Conservation (phyloP, 2,329 filamentous ascomycete species). For the Botrytis squamosa region DNA sequence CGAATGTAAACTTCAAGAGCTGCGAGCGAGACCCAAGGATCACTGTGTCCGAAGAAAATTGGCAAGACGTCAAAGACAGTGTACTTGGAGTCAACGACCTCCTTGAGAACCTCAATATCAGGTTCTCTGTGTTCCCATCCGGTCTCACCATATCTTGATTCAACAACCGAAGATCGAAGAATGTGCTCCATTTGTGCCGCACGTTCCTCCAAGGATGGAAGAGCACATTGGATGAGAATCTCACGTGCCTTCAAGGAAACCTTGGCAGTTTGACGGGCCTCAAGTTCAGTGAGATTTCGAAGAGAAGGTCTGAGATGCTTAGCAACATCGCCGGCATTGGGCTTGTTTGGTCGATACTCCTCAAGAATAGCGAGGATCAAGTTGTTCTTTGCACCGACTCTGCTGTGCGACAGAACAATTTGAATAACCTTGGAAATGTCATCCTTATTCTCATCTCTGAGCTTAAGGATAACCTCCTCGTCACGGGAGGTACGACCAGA, state of each 20-base stretch:
- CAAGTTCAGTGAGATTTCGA: slow-evolving; percentile 84
- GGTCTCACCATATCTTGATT: slow-evolving; percentile 96
- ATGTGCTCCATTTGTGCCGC: slow-evolving; percentile 98
- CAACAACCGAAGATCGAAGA: slow-evolving; percentile 87
- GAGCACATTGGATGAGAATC: slow-evolving; percentile 93
- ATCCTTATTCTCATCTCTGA: slow-evolving; percentile 96
- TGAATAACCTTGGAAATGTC: slow-evolving; percentile 82
- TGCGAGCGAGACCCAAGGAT: slow-evolving; percentile 90
- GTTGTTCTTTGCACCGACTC: slow-evolving; percentile 90
- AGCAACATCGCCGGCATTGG: slow-evolving; percentile 80
- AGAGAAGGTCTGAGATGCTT: slow-evolving; percentile 84
- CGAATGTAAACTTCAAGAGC: slow-evolving; percentile 95
- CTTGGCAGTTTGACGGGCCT: slow-evolving; percentile 82
- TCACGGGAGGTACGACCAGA: slow-evolving; percentile 81
- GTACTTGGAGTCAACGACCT: slow-evolving; percentile 97
- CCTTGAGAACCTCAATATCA: slow-evolving; percentile 86
- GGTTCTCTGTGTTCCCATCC: slow-evolving; percentile 96
- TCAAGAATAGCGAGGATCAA: slow-evolving; percentile 88
- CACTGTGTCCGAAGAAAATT: slow-evolving; percentile 90
- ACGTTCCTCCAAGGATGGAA: slow-evolving; percentile 94
- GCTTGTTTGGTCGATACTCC: slow-evolving; percentile 92
- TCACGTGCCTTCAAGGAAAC: slow-evolving; percentile 96
- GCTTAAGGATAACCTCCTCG: slow-evolving; percentile 88
- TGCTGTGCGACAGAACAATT: slow-evolving; percentile 89
- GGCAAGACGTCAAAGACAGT: slow-evolving; percentile 96